Percentiles rank a stretch among this genome's conserved stretches.
These are phyloP conservation scores for Calonectria montana DNA, from an alignment of 2,329 filamentous ascomycete species.

Conservation along the genomic window DNA sequence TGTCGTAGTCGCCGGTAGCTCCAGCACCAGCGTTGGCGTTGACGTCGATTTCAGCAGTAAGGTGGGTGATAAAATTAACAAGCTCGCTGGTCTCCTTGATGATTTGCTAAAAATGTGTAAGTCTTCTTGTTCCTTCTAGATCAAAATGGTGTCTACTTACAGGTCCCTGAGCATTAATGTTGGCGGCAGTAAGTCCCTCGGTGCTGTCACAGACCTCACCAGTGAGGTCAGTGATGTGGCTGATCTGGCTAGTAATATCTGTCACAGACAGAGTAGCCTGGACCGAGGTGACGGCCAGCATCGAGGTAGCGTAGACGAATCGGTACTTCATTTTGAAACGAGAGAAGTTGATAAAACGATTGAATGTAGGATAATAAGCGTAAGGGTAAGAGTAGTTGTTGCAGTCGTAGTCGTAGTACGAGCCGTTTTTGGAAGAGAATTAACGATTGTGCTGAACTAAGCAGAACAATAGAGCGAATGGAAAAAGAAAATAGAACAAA, in stretches of 20 bases:
- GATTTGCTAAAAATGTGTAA: not conserved
- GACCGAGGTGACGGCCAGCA: conserved; percentile 2
- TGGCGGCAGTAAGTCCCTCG: not conserved
- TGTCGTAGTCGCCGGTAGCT: not conserved
- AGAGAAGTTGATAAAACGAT: not conserved
- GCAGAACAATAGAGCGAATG: not conserved
- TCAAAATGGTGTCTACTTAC: not conserved
- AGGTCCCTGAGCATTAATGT: not conserved
- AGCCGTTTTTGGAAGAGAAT: not conserved
- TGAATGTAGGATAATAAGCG: not conserved
- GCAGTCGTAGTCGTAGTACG: not conserved
- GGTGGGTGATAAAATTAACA: not conserved
- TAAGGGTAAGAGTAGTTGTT: not conserved
- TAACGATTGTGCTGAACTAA: not conserved
- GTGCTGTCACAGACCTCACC: not conserved
- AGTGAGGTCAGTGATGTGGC: not conserved
- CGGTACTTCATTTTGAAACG: conserved; percentile 8
- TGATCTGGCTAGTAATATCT: not conserved
- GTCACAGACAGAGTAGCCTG: not conserved
- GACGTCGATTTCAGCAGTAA: not conserved
- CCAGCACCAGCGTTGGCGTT: not conserved
- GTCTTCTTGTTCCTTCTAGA: too few relatives aligned
- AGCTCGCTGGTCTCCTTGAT: not conserved
- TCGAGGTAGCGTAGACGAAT: conserved; percentile 3
- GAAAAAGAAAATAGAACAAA: not conserved